Percentiles rank a stretch among this genome's conserved stretches.
These are phyloP conservation scores for Cornus suecica DNA, from an alignment of 148 eudicot species.

Conservation along the genomic window DNA sequence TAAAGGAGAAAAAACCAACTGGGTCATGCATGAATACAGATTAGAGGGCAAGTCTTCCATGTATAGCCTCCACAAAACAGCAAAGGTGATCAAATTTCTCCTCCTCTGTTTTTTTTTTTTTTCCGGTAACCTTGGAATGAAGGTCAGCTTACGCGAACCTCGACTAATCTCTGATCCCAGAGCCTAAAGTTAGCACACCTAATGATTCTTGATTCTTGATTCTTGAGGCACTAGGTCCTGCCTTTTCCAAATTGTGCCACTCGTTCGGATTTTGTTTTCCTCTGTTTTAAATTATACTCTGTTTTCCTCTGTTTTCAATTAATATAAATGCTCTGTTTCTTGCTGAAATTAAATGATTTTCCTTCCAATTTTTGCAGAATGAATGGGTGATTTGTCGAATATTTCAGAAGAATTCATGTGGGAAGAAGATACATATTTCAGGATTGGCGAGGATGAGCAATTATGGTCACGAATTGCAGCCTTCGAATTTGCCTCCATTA, in stretches of 20 bases:
- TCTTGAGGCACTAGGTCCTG: too few relatives aligned
- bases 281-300: too few relatives aligned
- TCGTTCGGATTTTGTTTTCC: too few relatives aligned
- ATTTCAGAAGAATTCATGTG: conserved; percentile 54
- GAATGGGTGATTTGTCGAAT: conserved; percentile 83
- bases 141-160: too few relatives aligned
- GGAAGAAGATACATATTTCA: conserved; percentile 43
- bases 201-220: too few relatives aligned
- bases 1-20: conserved; percentile 68
- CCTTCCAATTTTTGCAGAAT: conserved; percentile 41
- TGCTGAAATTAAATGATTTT: not conserved
- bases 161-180: too few relatives aligned
- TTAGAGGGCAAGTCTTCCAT: conserved; percentile 54
- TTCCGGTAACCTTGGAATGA: too few relatives aligned
- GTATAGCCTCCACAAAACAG: conserved; percentile 31
- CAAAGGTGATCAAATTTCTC: conserved; percentile 35
- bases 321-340: conserved; percentile 7
- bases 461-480: conserved; percentile 9
- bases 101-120: conserved; percentile 7
- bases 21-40: conserved; percentile 96
- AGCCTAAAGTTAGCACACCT: too few relatives aligned
- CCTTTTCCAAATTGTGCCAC: too few relatives aligned
- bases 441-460: conserved; percentile 16
- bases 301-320: too few relatives aligned
- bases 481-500: conserved; percentile 49